A percentile compares a stretch with the other conserved stretches of the same genome.
Conservation (phyloP, 176 grass and related monocot species). For the Secale cereale region DNA sequence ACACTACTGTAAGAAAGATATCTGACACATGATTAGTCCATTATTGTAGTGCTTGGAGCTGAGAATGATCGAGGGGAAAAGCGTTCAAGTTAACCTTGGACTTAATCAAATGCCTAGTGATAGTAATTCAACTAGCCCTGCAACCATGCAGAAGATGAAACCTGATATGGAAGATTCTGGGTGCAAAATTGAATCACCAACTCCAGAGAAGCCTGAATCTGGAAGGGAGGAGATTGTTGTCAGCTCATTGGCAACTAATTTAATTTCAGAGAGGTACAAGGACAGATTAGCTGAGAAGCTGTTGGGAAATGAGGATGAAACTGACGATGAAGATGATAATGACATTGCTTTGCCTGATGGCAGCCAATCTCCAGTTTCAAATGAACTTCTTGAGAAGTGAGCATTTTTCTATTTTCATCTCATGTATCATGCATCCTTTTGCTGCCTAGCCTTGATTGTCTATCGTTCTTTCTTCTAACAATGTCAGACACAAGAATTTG, state of each 20-base stretch:
- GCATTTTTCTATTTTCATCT: slow-evolving; percentile 30
- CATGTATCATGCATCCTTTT: neutral
- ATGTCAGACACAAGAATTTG: slow-evolving; percentile 56
- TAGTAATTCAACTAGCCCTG: slow-evolving; percentile 37
- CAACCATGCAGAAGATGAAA: slow-evolving; percentile 24
- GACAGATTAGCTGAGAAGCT: slow-evolving; percentile 41
- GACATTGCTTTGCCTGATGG: slow-evolving; percentile 13
- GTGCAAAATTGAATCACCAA: slow-evolving; percentile 65
- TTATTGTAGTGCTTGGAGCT: slow-evolving; percentile 45
- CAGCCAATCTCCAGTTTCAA: neutral
- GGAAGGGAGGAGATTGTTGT: slow-evolving; percentile 50
- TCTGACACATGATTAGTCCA: neutral
- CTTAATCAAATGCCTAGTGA: slow-evolving; percentile 21
- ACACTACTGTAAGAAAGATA: neutral
- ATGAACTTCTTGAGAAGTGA: slow-evolving; percentile 74
- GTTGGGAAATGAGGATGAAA: slow-evolving; percentile 20
- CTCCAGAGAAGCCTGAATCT: slow-evolving; percentile 66
- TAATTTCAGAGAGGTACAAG: slow-evolving; percentile 57
- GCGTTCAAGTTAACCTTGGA: slow-evolving; percentile 21
- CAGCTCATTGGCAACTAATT: slow-evolving; percentile 61
- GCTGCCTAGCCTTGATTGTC: slow-evolving; percentile 12
- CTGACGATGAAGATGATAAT: slow-evolving; percentile 10
- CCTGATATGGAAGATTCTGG: slow-evolving; percentile 28
- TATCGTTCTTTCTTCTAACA: slow-evolving; percentile 23
- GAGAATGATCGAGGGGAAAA: slow-evolving; percentile 25